These are phyloP conservation scores for Picochlorum costavermella DNA, from an alignment of 139 green algal genomes.

Conservation along the genomic window DNA sequence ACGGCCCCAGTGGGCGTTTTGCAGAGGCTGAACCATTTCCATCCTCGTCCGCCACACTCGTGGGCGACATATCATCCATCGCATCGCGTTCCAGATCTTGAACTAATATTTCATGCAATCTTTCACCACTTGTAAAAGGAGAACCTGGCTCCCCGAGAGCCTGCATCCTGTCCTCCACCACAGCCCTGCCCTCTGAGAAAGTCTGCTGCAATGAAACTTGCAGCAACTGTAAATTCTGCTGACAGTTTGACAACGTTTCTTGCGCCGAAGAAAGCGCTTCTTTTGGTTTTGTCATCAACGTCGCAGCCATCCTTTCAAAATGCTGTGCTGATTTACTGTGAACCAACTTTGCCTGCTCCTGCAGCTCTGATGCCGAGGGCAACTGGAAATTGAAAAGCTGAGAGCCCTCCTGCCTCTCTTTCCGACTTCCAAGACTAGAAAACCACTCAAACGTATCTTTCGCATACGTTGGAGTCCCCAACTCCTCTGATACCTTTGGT, in stretches of 20 bases:
- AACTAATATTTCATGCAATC: constrained; percentile 14
- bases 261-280: constrained; percentile 21
- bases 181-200: constrained; percentile 13
- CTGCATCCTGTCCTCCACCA: constrained; percentile 17
- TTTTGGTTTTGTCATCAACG: constrained; percentile 23
- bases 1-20: constrained; percentile 11
- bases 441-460: constrained; percentile 2
- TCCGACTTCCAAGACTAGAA: neutral
- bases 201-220: constrained; percentile 18
- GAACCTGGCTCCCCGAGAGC: constrained; percentile 23
- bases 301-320: neutral
- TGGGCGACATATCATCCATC: too few species aligned
- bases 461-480: neutral
- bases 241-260: constrained; percentile 36
- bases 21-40: neutral
- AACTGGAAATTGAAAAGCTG: neutral
- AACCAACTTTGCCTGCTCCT: neutral
- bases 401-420: neutral
- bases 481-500: constrained; percentile 1
- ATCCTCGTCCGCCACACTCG: too few species aligned
- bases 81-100: neutral
- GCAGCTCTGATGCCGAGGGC: neutral
- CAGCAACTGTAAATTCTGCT: constrained; percentile 35
- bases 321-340: neutral
- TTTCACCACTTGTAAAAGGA: constrained; percentile 3